Evolutionary conservation across 805 yeast genomes (phyloP).

Genomic region (Wilhelminamyces savonicus): DNA sequence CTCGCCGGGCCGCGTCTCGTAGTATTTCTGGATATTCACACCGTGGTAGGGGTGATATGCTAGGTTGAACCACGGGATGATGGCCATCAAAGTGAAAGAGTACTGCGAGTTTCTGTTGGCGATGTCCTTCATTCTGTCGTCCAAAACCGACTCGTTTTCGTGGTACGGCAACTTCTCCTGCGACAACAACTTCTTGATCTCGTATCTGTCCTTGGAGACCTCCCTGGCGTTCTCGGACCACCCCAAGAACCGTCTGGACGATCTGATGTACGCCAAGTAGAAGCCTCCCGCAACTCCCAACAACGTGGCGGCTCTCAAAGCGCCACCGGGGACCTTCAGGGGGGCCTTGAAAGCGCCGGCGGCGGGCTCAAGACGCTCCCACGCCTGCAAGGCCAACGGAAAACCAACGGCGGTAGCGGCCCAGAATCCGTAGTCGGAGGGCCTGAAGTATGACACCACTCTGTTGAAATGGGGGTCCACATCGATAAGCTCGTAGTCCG

Average conservation of each 20-base stretch:
- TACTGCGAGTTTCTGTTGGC: slow-evolving; percentile 75
- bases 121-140: slow-evolving; percentile 64
- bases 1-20: slow-evolving; percentile 51
- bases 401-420: slow-evolving; percentile 36
- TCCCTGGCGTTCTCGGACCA: slow-evolving; percentile 67
- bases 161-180: slow-evolving; percentile 66
- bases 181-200: slow-evolving; percentile 60
- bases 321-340: slow-evolving; percentile 47
- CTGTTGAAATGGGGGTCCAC: slow-evolving; percentile 70
- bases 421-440: slow-evolving; percentile 54
- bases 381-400: slow-evolving; percentile 33
- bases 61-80: slow-evolving; percentile 79
- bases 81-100: slow-evolving; percentile 51
- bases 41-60: slow-evolving; percentile 82
- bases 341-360: slow-evolving; percentile 38
- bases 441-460: slow-evolving; percentile 68
- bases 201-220: slow-evolving; percentile 66
- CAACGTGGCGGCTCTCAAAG: slow-evolving; percentile 52
- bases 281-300: slow-evolving; percentile 74
- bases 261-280: slow-evolving; percentile 58
- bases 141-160: slow-evolving; percentile 45
- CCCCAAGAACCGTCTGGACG: slow-evolving; percentile 73
- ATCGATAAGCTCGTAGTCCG: slow-evolving; percentile 54
- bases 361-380: slow-evolving; percentile 39
- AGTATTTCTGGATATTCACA: slow-evolving; percentile 43